Base-by-base conservation (phyloP, 225 moss, liverwort and hornwort species). In the Marchantia paleacea region DNA sequence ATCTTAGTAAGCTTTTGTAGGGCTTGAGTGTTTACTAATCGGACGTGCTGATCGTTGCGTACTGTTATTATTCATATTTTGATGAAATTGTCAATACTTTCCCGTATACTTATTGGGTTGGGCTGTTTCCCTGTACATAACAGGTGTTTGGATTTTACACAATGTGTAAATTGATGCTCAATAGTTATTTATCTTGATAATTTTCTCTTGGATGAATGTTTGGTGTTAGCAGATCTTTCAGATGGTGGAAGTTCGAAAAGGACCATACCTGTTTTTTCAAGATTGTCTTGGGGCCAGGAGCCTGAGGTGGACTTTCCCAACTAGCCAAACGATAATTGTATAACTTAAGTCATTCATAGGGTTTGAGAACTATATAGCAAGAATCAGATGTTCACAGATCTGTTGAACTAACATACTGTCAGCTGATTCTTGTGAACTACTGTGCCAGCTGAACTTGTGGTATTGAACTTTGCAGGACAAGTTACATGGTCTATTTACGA, bases 191-290 rank as follows among this genome's bases (percentile, higher is more conserved):
- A 39, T 39, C 39, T 39, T 5, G 39, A 39, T 39, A 39, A 39
- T 9, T 28, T 39, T 73, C 52, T 73, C n/a, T 26, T 50, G n/a
- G n/a, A n/a, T n/a, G 10, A 39, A 39, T 60, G 76, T 19, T 79
- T 71, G 55, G 16, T 79, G 14, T 29, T 47, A 30, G 22, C 57
- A 79, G 69, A 57, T 18, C 7, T 16, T 61, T 39, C 55, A 79
- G 58, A 29, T 28, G 70, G 69, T 22, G 52, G n/a, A 29, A 55
- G 69, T 22, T 69, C 69, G 55, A 79, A 79, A 48, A 79, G 79
- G 70, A 53, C 79, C 53, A 55, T 29, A 31, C 68, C 79, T n/a
- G 79, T 79, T 70, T 79, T 79, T 29, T 79, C 79, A 18, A 50
- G 79, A 70, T 55, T 79, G 26, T 79, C 79, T 9, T 79, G 78